phyloP scores from a whole-genome alignment of 2,329 filamentous ascomycete species.

The Botrytis deweyae region DNA sequence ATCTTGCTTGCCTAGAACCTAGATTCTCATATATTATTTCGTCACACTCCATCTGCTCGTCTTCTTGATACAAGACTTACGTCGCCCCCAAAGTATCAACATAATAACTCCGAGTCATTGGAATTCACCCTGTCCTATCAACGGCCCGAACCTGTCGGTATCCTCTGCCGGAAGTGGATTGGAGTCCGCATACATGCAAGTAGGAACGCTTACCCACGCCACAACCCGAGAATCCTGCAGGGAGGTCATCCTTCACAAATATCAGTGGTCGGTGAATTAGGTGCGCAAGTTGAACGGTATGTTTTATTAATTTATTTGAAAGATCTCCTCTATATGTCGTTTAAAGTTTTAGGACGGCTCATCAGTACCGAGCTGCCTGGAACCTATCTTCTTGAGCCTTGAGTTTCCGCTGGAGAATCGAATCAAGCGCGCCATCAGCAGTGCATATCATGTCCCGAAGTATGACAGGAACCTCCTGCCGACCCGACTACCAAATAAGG shows the following conservation, averaged over 20 bases:
- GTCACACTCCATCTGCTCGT: not conserved
- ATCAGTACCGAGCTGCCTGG: slow-evolving; percentile 33
- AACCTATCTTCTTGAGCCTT: not conserved
- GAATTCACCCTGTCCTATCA: slow-evolving; percentile 31
- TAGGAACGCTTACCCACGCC: slow-evolving; percentile 34
- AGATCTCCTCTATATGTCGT: slow-evolving; percentile 25
- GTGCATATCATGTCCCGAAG: slow-evolving; percentile 36
- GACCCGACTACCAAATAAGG: slow-evolving; percentile 14
- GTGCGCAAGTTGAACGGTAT: slow-evolving; percentile 32
- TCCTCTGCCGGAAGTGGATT: slow-evolving; percentile 24
- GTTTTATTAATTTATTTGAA: slow-evolving; percentile 36
- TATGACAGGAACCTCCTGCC: slow-evolving; percentile 16
- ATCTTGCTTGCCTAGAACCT: not conserved
- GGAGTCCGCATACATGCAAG: slow-evolving; percentile 35
- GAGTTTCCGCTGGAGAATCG: not conserved
- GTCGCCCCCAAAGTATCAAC: slow-evolving; percentile 14
- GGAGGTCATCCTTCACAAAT: slow-evolving; percentile 21
- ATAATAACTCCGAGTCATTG: slow-evolving; percentile 25
- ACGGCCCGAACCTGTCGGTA: slow-evolving; percentile 36
- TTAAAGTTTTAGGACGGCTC: slow-evolving; percentile 30
- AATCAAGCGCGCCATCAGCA: slow-evolving; percentile 25
- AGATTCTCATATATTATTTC: not conserved
- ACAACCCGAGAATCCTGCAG: slow-evolving; percentile 30
- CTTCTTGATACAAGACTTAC: slow-evolving; percentile 4
- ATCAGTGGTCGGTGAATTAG: slow-evolving; percentile 22